phyloP scores from a whole-genome alignment of 2,329 filamentous ascomycete genomes.

The Trichoderma hamatum region DNA sequence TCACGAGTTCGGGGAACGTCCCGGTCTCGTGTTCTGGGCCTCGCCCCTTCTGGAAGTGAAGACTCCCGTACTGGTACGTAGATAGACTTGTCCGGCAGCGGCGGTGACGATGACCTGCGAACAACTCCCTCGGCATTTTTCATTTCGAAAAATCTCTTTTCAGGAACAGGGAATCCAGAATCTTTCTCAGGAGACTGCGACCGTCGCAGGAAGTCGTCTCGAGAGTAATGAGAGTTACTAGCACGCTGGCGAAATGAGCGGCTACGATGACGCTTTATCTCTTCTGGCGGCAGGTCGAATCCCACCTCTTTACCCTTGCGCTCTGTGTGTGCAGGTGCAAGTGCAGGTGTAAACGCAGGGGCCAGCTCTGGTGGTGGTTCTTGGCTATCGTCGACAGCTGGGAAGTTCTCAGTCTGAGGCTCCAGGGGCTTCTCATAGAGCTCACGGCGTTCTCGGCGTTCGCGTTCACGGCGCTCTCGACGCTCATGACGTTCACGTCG shows the following conservation, averaged over 20 bases:
- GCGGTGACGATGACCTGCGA: constrained; percentile 32
- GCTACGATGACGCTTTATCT: constrained; percentile 37
- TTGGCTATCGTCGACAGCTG: constrained; percentile 6
- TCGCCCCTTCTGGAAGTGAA: constrained; percentile 21
- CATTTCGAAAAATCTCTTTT: constrained; percentile 49
- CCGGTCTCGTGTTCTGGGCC: constrained; percentile 17
- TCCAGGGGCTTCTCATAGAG: constrained; percentile 18
- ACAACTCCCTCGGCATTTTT: constrained; percentile 44
- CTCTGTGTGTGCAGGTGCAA: constrained; percentile 24
- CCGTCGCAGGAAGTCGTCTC: constrained; percentile 39
- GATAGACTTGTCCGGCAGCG: constrained; percentile 23
- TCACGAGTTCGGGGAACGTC: constrained; percentile 22
- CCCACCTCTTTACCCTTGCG: constrained; percentile 44
- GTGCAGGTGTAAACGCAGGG: not conserved
- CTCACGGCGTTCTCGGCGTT: constrained; percentile 13
- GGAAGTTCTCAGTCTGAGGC: not conserved
- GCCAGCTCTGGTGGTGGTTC: not conserved
- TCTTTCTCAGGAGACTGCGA: constrained; percentile 34
- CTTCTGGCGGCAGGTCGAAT: constrained; percentile 28
- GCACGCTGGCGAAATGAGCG: constrained; percentile 46
- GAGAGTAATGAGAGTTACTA: constrained; percentile 44
- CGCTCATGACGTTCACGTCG: constrained; percentile 22
- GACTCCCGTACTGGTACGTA: constrained; percentile 18
- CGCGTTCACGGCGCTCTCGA: constrained; percentile 23
- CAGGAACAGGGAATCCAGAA: constrained; percentile 31